Base-by-base conservation (phyloP, 164 flowering plant species). In the Umbilicus rupestris region DNA sequence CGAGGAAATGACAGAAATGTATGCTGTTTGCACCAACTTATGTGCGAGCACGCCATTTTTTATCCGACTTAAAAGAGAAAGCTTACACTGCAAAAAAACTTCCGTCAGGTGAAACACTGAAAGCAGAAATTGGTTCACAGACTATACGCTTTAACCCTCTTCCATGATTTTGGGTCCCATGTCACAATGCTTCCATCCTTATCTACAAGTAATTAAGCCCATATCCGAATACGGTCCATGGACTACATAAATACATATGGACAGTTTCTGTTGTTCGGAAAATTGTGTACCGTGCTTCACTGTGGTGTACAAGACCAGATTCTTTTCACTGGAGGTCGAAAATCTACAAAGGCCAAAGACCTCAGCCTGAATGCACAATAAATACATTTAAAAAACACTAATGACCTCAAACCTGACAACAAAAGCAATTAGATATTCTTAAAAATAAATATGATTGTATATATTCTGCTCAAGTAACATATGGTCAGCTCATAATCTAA, bases 81-180 rank as follows among this genome's bases (percentile, higher is more conserved):
- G 33, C 44, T 79, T 92, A 95, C 99, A 89, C 41, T 39, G 97
- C 96, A 74, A 95, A 83, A 65, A 83, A 68, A 66, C 78, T 85
- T 67, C 98, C 98, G 76, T 88, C 89, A 44, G 78, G 68, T 37
- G 99, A 95, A 59, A 88, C 81, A 79, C 78, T 79, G 66, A 95
- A 86, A 28, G 99, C 89, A 66, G 86, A 78, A 50, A 92, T 69
- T 19, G 87, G 70, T 44, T 95, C 96, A 20, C 81, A 78, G 30
- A 69, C 79, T 62, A 90, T 49, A 47, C 71, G 75, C 80, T 83
- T 90, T 70, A 92, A 81, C 9, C 78, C 89, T 87, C 67, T 64
- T 78, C 98, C 97, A 95, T 1, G 90, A 70, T 39, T 74, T 67
- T 22, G 92, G 77, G 64, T 84, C 78, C 93, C 96, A 95, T 52